Conservation (phyloP, 1,284 basidiomycete species). For the Marasmius tenuissimus region DNA sequence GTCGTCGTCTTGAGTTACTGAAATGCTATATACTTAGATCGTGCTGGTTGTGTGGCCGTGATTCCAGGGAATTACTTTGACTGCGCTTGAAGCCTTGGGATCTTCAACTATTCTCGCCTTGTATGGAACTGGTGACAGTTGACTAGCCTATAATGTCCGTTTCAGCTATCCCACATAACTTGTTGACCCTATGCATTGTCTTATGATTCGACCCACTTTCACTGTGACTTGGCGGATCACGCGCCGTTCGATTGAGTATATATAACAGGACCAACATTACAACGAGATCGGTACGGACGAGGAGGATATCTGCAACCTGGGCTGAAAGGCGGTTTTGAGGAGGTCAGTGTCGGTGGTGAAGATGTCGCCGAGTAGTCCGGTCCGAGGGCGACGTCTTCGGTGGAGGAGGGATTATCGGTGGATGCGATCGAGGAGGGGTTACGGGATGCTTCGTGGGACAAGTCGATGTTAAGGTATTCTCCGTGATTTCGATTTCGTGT, state of each 20-base stretch:
- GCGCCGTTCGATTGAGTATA: too few relatives aligned
- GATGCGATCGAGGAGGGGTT: not conserved
- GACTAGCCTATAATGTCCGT: too few relatives aligned
- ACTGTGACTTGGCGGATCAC: too few relatives aligned
- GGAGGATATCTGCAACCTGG: too few relatives aligned
- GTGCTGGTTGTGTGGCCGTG: conserved; percentile 32
- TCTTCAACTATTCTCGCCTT: not conserved
- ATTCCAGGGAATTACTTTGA: conserved; percentile 39
- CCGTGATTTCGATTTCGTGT: not conserved
- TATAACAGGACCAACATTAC: too few relatives aligned
- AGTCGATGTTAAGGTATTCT: not conserved
- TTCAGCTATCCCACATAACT: too few relatives aligned
- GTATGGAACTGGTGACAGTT: not conserved
- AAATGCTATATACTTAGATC: conserved; percentile 20
- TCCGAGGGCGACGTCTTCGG: not conserved
- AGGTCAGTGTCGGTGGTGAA: not conserved
- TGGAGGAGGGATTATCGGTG: not conserved
- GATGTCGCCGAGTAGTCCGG: not conserved
- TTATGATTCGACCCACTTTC: too few relatives aligned
- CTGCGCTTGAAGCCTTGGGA: conserved; percentile 22
- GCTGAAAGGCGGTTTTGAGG: not conserved
- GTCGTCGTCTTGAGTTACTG: not conserved
- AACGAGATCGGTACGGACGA: too few relatives aligned
- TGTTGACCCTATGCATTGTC: too few relatives aligned
- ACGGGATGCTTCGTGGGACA: not conserved